phyloP scores from a whole-genome alignment of 805 yeast genomes.

The Wickerhamomyces bisporus region DNA sequence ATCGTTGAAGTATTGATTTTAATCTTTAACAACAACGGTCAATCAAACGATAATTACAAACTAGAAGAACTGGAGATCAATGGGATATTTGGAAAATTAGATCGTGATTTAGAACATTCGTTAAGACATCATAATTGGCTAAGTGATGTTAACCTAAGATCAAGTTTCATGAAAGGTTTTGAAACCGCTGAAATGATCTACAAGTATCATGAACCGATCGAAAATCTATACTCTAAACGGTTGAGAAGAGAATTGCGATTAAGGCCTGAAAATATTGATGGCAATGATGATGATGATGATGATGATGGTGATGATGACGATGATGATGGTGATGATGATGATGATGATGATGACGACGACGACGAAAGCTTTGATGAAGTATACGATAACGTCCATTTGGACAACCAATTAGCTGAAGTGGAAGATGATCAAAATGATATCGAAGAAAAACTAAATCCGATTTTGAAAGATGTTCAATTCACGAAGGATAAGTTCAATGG shows the following conservation, averaged over 20 bases:
- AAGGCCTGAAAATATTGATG: too few species aligned
- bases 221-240: not conserved
- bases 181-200: not conserved
- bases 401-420: not conserved
- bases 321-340: constrained; percentile 1
- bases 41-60: not conserved
- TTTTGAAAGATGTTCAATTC: not conserved
- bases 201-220: not conserved
- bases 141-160: constrained; percentile 7
- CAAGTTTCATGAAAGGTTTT: constrained; percentile 11
- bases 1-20: constrained; percentile 1
- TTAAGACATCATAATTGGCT: constrained; percentile 13
- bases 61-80: constrained; percentile 15
- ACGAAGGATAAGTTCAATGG: not conserved
- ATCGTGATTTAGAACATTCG: constrained; percentile 15
- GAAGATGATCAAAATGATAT: not conserved
- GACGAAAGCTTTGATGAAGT: constrained; percentile 1
- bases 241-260: not conserved
- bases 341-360: not conserved
- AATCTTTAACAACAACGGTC: not conserved
- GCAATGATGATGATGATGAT: not conserved
- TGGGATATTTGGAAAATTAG: constrained; percentile 18
- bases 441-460: not conserved
- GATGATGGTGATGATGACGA: not conserved
- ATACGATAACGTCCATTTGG: not conserved